These are phyloP conservation scores for Periglandula ipomoeae DNA, from an alignment of 2,329 filamentous ascomycete genomes.

Conservation along the genomic window DNA sequence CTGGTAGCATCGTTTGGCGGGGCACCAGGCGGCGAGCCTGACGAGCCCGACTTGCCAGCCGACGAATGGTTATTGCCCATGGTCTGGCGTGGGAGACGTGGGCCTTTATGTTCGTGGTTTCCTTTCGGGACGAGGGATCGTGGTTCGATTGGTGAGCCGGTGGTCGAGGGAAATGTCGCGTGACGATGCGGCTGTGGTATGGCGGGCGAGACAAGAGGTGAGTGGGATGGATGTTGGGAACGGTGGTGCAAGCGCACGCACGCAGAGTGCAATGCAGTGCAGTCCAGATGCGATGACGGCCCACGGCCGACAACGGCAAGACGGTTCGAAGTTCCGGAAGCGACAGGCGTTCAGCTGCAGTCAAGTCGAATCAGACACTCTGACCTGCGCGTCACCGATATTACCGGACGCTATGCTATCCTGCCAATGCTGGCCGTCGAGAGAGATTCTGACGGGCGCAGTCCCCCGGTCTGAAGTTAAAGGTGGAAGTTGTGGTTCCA, in stretches of 20 bases:
- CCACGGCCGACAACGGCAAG: neutral
- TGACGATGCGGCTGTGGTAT: conserved; percentile 3
- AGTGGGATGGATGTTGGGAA: neutral
- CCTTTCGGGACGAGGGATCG: neutral
- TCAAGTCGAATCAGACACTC: neutral
- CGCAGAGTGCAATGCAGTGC: neutral
- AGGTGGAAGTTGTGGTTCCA: neutral
- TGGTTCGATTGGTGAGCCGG: neutral
- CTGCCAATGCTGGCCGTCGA: neutral
- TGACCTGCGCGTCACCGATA: neutral
- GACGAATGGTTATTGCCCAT: conserved; percentile 32
- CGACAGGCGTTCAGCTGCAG: neutral
- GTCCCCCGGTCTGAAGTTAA: neutral
- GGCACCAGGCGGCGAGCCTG: conserved; percentile 16
- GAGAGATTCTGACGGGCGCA: neutral
- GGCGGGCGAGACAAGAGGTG: neutral
- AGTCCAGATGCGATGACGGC: neutral
- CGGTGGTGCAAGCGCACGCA: too few species aligned
- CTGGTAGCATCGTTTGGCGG: conserved; percentile 15
- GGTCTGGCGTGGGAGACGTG: conserved; percentile 8
- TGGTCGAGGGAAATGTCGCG: conserved; percentile 1
- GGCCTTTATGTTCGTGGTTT: neutral
- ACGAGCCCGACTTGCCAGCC: conserved; percentile 26
- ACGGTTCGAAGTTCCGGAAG: neutral
- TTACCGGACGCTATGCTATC: neutral